Conservation (phyloP, 441 rosid genomes). For the Adansonia grandidieri region DNA sequence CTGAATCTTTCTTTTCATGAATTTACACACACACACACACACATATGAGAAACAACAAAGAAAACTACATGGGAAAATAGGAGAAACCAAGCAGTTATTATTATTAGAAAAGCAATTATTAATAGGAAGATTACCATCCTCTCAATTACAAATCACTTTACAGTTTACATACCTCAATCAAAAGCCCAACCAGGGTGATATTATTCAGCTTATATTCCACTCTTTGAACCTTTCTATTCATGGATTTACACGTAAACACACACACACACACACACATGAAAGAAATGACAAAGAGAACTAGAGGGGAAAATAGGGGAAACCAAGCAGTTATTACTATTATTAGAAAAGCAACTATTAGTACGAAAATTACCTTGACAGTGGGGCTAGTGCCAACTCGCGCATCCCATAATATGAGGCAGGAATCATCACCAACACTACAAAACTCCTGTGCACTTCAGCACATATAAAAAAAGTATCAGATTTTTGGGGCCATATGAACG, state of each 20-base stretch:
- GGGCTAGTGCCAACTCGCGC: slow-evolving; percentile 84
- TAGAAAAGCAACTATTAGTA: neutral
- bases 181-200: neutral
- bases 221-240: neutral
- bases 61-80: no score
- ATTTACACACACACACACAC: neutral
- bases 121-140: neutral
- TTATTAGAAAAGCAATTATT: no score
- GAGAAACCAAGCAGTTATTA: no score
- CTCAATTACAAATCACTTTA: neutral
- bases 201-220: neutral
- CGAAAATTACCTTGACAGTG: slow-evolving; percentile 60
- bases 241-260: neutral
- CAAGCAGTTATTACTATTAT: neutral
- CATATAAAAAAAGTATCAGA: slow-evolving; percentile 37
- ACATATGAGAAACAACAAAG: no score
- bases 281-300: neutral
- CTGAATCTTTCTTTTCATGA: neutral
- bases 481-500: neutral
- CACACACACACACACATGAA: neutral
- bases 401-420: slow-evolving; percentile 99
- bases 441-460: slow-evolving; percentile 86
- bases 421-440: slow-evolving; percentile 98
- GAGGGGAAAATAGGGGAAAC: neutral
- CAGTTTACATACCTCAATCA: neutral